Evolutionary conservation across 225 moss, liverwort and hornwort species (phyloP).

Genomic region (Pleurozium schreberi): DNA sequence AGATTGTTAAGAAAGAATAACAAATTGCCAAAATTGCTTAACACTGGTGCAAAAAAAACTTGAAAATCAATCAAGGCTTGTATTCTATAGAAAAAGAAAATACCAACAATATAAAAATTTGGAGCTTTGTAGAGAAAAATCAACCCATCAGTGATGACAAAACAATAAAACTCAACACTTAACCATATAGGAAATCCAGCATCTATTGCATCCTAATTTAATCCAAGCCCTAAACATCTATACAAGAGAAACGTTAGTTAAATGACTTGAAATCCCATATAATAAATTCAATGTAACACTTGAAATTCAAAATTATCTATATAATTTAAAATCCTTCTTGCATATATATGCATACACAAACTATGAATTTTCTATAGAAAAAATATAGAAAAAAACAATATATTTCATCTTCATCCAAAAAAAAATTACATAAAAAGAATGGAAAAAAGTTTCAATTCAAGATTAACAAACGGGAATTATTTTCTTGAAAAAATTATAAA

Average conservation of each 20-base stretch:
- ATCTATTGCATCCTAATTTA: not conserved
- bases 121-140: not conserved
- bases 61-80: not conserved
- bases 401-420: not conserved
- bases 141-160: not conserved
- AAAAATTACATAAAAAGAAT: too few relatives aligned
- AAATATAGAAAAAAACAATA: not conserved
- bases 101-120: not conserved
- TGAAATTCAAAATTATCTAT: not conserved
- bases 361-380: not conserved
- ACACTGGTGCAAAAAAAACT: accelerated
- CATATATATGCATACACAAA: not conserved
- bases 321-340: not conserved
- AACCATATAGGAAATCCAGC: not conserved
- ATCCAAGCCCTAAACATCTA: not conserved
- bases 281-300: not conserved
- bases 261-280: not conserved
- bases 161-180: not conserved
- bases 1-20: not conserved
- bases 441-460: not conserved
- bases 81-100: too few relatives aligned
- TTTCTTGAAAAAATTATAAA: too few relatives aligned
- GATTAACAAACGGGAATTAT: too few relatives aligned
- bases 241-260: not conserved
- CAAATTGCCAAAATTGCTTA: not conserved